phyloP scores from a whole-genome alignment of 257 asterid genomes.

The Cordia subcordata region DNA sequence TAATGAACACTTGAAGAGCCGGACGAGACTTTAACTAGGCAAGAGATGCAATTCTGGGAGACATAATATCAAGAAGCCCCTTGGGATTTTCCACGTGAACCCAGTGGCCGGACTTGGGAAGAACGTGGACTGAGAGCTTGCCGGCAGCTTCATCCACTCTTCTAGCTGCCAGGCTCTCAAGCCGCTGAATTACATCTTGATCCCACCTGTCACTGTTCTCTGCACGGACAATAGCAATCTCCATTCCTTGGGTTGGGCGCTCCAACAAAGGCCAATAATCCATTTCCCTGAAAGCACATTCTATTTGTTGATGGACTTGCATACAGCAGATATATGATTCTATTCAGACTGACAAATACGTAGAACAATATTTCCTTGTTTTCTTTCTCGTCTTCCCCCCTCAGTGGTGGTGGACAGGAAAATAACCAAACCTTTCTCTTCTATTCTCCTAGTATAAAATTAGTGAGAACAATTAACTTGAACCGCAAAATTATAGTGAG shows the following conservation, averaged over 20 bases:
- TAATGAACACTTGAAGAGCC: background rate
- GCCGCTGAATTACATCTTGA: constrained; percentile 42
- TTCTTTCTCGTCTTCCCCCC: no score
- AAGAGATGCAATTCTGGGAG: constrained; percentile 66
- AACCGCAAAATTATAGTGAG: constrained; percentile 2
- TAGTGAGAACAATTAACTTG: background rate
- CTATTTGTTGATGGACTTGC: background rate
- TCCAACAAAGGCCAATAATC: constrained; percentile 72
- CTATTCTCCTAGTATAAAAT: background rate
- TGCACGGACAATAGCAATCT: constrained; percentile 64
- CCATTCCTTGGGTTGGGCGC: constrained; percentile 67
- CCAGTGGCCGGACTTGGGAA: constrained; percentile 91
- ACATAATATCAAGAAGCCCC: constrained; percentile 76
- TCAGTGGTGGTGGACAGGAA: no score
- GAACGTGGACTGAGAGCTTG: constrained; percentile 54
- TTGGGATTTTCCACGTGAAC: constrained; percentile 96
- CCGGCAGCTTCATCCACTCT: constrained; percentile 42
- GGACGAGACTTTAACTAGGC: constrained; percentile 20
- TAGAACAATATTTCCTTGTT: no score
- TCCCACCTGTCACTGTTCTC: constrained; percentile 91
- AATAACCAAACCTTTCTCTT: background rate
- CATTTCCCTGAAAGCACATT: constrained; percentile 43
- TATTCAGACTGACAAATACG: no score
- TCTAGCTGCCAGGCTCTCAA: constrained; percentile 39
- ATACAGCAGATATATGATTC: background rate